A percentile compares a stretch with the other conserved stretches of the same genome.
phyloP scores from a whole-genome alignment of 225 moss, liverwort and hornwort species.

The Bryum argenteum region DNA sequence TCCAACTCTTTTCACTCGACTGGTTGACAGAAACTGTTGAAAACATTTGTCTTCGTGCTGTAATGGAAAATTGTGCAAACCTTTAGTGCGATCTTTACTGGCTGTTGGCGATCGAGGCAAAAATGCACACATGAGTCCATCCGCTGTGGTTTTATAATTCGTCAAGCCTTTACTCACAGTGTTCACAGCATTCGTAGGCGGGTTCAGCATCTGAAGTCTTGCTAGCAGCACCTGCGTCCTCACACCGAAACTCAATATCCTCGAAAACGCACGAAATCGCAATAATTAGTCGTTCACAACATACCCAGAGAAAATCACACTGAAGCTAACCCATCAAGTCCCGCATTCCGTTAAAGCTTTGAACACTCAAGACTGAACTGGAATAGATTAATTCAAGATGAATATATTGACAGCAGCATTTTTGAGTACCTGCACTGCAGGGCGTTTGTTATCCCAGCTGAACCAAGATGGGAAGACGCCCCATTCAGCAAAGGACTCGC shows the following conservation, averaged over 20 bases:
- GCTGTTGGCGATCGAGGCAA: constrained; percentile 80
- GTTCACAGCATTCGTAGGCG: constrained; percentile 55
- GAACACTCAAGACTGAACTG: too few species aligned
- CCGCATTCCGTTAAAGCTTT: too few species aligned
- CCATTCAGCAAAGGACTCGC: constrained; percentile 50
- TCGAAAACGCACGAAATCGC: not conserved
- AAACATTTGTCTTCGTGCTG: too few species aligned
- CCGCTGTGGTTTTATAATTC: constrained; percentile 76
- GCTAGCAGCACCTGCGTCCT: constrained; percentile 65
- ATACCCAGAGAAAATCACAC: too few species aligned
- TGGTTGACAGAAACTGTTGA: too few species aligned
- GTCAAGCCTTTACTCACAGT: constrained; percentile 54
- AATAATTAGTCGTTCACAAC: not conserved
- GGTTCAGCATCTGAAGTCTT: constrained; percentile 68
- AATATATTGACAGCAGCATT: not conserved
- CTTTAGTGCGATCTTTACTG: constrained; percentile 63
- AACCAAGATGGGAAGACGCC: constrained; percentile 51
- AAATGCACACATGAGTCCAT: constrained; percentile 83
- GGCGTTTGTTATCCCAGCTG: constrained; percentile 79
- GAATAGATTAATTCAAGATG: too few species aligned
- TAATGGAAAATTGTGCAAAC: constrained; percentile 29
- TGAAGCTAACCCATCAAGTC: too few species aligned
- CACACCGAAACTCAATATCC: not conserved
- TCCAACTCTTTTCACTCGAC: not conserved
- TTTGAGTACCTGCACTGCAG: constrained; percentile 59